Percentiles rank a stretch among this genome's conserved stretches.
phyloP scores from a whole-genome alignment of 768 basidiomycete species.

The Hericium rajendrae region DNA sequence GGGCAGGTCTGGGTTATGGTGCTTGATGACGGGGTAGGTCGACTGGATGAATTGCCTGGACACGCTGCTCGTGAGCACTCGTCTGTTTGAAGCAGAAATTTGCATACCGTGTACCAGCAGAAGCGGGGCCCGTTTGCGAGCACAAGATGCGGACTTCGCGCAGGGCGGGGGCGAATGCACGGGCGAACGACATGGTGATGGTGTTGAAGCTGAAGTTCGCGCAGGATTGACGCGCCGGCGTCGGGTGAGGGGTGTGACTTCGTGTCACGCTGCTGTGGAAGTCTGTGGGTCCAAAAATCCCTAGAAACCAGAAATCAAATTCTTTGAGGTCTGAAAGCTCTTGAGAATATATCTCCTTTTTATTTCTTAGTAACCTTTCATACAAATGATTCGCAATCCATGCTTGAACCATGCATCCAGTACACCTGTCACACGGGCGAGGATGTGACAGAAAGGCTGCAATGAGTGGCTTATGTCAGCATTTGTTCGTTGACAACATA shows the following conservation, averaged over 20 bases:
- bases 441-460: not conserved
- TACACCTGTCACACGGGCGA: not conserved
- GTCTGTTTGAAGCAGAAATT: not conserved
- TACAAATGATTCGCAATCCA: no score
- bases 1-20: constrained; percentile 81
- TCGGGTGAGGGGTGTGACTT: no score
- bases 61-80: not conserved
- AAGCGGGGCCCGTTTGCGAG: constrained; percentile 68
- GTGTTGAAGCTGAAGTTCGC: not conserved
- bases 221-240: no score
- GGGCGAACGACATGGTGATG: constrained; percentile 40
- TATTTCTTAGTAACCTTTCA: no score
- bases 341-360: no score
- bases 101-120: constrained; percentile 68
- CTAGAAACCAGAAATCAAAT: no score
- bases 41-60: constrained; percentile 69
- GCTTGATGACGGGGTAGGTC: constrained; percentile 66
- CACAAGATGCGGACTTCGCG: constrained; percentile 74
- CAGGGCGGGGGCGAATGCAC: constrained; percentile 66
- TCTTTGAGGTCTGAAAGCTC: no score
- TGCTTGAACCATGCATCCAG: no score
- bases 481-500: not conserved
- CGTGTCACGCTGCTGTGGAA: no score
- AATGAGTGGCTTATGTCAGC: not conserved
- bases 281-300: no score